Percentiles rank a stretch among this genome's conserved stretches.
Conservation (phyloP, 768 basidiomycete species). For the Tephrocybe sp. region DNA sequence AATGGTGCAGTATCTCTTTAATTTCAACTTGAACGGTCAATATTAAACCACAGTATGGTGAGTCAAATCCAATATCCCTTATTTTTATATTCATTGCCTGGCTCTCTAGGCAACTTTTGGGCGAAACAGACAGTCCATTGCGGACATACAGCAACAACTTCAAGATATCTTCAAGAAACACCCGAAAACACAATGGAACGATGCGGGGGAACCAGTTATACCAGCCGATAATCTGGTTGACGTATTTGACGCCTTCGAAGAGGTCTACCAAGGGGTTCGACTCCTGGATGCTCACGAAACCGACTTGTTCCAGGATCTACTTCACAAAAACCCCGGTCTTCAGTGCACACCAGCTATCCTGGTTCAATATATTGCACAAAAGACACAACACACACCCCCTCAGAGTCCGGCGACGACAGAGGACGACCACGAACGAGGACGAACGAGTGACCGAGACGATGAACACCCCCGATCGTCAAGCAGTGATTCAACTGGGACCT, state of each 20-base stretch:
- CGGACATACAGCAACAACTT: conserved; percentile 70
- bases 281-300: conserved; percentile 69
- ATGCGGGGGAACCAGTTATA: conserved; percentile 61
- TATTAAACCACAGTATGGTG: too few species aligned
- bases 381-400: conserved; percentile 48
- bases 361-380: conserved; percentile 63
- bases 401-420: conserved; percentile 36
- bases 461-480: conserved; percentile 53
- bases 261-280: conserved; percentile 57
- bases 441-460: conserved; percentile 31
- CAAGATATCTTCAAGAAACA: conserved; percentile 67
- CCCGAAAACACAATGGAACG: conserved; percentile 56
- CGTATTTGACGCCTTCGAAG: conserved; percentile 63
- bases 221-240: conserved; percentile 73
- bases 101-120: conserved; percentile 35
- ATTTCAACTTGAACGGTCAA: not conserved
- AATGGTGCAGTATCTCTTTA: conserved; percentile 1
- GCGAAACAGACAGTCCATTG: conserved; percentile 68
- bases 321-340: conserved; percentile 60
- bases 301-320: conserved; percentile 54
- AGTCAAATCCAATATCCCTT: too few species aligned
- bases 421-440: conserved; percentile 37
- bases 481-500: conserved; percentile 48
- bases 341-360: conserved; percentile 70
- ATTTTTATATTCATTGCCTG: not conserved